Base-by-base conservation (phyloP, 306 rosid genomes). In the Trifolium fragiferum region DNA sequence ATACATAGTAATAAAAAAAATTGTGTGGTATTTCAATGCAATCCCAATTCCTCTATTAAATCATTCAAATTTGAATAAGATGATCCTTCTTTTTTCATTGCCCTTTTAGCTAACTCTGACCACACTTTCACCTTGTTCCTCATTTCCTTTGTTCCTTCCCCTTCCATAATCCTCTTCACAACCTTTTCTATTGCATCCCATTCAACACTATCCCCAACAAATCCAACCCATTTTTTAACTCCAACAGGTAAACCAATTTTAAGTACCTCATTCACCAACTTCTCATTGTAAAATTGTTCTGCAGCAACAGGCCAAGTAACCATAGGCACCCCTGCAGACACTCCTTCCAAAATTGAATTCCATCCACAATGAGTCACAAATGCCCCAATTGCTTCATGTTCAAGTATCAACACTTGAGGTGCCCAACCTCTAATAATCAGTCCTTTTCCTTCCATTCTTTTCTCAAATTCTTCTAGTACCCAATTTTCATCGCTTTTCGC, bases 331-430 rank as follows among this genome's bases (percentile, higher is more conserved):
- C 83, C 86, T 0, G 74, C 76, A 19, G 27, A 0, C 6, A 81
- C 79, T 4, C 15, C 87, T 84, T 86, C 93, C 43, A 87, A 69
- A 0, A 79, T 76, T 19, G 93, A 78, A 67, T 85, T 87, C 90
- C 88, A 81, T 4, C 89, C 89, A 63, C 87, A 81, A 40, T 81
- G 84, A 10, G 84, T 81, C 76, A 76, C 76, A 74, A 84, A 86
- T 0, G 75, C 83, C 8, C 83, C 85, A 7, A 67, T 8, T 1
- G 84, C 82, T 62, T 75, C 23, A 18, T 86, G 85, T 15, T 75
- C 84, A n/a, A 86, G 82, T 46, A 86, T 86, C 43, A 75, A 35
- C 54, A 75, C 70, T 57, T 83, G 84, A 2, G 87, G 83, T 1
- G 82, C 85, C 84, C 89, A 87, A 1, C 86, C 89, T 68, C 84